Evolutionary conservation across 805 yeast species (phyloP).

Genomic region (Pichia scutulata): DNA sequence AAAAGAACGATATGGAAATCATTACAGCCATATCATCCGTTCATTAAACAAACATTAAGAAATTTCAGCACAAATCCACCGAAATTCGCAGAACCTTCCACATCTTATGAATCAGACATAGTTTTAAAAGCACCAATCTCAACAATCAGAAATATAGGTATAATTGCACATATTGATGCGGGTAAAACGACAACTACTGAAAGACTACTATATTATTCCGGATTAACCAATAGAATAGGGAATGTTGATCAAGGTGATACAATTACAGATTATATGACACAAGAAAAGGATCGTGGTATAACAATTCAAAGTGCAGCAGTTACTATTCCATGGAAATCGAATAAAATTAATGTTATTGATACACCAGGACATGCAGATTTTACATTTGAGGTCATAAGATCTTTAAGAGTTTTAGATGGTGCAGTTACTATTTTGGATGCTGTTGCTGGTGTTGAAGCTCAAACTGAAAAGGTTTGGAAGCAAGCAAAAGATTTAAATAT

Average conservation of each 20-base stretch:
- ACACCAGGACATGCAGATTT: constrained; percentile 99
- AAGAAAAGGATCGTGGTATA: constrained; percentile 88
- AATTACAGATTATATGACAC: constrained; percentile 83
- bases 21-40: background rate
- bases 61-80: background rate
- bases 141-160: constrained; percentile 80
- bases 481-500: constrained; percentile 63
- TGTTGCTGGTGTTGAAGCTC: constrained; percentile 98
- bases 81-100: background rate
- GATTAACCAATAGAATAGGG: constrained; percentile 73
- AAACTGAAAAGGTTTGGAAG: constrained; percentile 94
- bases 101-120: constrained; percentile 13
- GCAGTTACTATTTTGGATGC: constrained; percentile 90
- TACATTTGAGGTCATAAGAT: constrained; percentile 85
- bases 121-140: constrained; percentile 18
- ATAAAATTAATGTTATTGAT: constrained; percentile 80
- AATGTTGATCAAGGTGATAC: constrained; percentile 97
- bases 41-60: background rate
- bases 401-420: constrained; percentile 88
- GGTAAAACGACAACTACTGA: constrained; percentile 98
- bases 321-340: constrained; percentile 70
- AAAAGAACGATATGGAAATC: background rate
- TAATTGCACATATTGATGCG: constrained; percentile 98
- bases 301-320: constrained; percentile 97
- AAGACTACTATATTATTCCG: constrained; percentile 85